Percentiles rank a stretch among this genome's conserved stretches.
These are phyloP conservation scores for Phtheirospermum japonicum DNA, from an alignment of 257 asterid genomes.

Conservation along the genomic window DNA sequence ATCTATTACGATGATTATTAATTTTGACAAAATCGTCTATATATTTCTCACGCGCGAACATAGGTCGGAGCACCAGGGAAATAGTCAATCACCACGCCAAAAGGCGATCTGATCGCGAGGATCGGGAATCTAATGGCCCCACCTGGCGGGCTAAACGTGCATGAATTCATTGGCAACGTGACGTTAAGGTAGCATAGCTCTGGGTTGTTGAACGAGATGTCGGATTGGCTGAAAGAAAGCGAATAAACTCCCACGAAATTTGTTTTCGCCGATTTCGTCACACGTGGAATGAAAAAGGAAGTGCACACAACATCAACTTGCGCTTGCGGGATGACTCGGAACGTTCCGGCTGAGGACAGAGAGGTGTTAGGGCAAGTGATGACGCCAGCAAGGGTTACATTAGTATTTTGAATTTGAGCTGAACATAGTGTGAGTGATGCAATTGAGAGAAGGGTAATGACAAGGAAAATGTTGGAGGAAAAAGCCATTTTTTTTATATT, in stretches of 20 bases:
- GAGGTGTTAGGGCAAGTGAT: conserved; percentile 11
- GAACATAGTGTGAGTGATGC: not conserved
- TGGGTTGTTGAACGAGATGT: not conserved
- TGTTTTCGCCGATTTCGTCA: not conserved
- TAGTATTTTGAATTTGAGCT: not conserved
- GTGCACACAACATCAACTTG: conserved; percentile 7
- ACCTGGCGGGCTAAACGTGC: conserved; percentile 1
- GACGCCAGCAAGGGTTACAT: not conserved
- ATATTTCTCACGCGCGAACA: no score
- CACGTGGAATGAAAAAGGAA: not conserved
- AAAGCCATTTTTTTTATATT: not conserved
- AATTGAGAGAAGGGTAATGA: not conserved
- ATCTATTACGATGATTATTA: no score
- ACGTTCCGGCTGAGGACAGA: not conserved
- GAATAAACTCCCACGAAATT: not conserved
- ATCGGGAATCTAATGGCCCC: not conserved
- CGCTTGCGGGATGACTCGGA: conserved; percentile 11
- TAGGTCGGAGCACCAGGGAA: not conserved
- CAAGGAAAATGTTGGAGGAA: not conserved
- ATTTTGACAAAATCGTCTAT: no score
- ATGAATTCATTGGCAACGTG: not conserved
- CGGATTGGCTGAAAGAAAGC: not conserved
- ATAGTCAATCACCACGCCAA: not conserved
- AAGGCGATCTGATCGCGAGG: not conserved
- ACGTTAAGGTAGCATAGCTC: conserved; percentile 9